phyloP scores from a whole-genome alignment of 139 green algal species.

The Asterochloris sp. region DNA sequence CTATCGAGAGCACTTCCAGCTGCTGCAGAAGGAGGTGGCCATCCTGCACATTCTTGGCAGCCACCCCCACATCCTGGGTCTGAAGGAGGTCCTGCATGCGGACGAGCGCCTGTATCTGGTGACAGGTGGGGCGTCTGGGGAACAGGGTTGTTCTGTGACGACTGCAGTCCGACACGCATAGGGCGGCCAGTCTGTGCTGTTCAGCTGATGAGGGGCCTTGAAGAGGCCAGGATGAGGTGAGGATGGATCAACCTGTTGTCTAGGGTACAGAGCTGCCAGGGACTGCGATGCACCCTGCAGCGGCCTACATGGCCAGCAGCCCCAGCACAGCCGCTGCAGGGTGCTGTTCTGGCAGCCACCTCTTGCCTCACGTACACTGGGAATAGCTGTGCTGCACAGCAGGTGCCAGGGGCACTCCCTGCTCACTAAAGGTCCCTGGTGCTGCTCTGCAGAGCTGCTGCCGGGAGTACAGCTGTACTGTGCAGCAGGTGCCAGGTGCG shows the following conservation, averaged over 20 bases:
- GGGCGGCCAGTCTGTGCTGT: not conserved
- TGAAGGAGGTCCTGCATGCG: slow-evolving; percentile 22
- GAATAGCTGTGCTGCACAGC: no score
- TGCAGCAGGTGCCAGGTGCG: not conserved
- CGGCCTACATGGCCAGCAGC: no score
- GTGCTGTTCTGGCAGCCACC: no score
- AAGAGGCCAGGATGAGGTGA: no score
- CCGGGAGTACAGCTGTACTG: not conserved
- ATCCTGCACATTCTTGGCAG: slow-evolving; percentile 15
- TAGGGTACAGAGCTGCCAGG: no score
- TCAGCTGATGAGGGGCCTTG: no score
- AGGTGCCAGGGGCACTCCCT: not conserved
- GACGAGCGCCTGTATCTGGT: slow-evolving; percentile 19
- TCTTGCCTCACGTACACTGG: not conserved
- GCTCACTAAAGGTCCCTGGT: not conserved
- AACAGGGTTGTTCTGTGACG: not conserved
- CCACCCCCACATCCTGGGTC: slow-evolving; percentile 14
- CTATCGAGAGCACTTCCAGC: not conserved
- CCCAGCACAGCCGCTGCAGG: no score
- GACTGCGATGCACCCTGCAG: no score
- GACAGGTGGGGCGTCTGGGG: slow-evolving; percentile 2
- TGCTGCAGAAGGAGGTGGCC: slow-evolving; percentile 20
- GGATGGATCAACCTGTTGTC: no score
- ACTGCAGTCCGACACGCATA: not conserved
- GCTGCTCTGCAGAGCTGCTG: slow-evolving; percentile 5